A percentile compares a stretch with the other conserved stretches of the same genome.
These are phyloP conservation scores for Arthrinium phaeospermum DNA, from an alignment of 2,329 filamentous ascomycete genomes.

Conservation along the genomic window DNA sequence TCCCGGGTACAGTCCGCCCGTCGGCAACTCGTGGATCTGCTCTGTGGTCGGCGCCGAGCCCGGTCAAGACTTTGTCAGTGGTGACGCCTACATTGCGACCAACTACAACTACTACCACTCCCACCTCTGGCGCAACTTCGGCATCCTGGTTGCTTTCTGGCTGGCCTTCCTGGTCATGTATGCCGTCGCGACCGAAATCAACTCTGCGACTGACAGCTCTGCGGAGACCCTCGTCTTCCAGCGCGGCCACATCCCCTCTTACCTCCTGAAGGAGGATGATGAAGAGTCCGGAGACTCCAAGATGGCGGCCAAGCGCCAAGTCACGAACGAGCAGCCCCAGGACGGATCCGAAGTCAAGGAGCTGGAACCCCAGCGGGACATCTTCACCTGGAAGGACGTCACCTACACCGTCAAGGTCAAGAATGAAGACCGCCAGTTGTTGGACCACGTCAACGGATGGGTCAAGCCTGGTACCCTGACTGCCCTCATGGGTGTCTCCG, in stretches of 20 bases:
- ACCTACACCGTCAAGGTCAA: slow-evolving; percentile 78
- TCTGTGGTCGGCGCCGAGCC: slow-evolving; percentile 58
- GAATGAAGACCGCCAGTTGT: slow-evolving; percentile 68
- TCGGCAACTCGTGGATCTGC: slow-evolving; percentile 58
- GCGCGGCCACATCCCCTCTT: slow-evolving; percentile 55
- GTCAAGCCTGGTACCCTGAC: slow-evolving; percentile 89
- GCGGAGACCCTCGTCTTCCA: slow-evolving; percentile 75
- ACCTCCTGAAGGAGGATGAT: slow-evolving; percentile 40
- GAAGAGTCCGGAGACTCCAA: slow-evolving; percentile 38
- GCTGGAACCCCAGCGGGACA: slow-evolving; percentile 36
- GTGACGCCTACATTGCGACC: slow-evolving; percentile 63
- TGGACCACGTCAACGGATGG: slow-evolving; percentile 85
- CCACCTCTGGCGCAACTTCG: slow-evolving; percentile 68
- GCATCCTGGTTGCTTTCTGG: slow-evolving; percentile 55
- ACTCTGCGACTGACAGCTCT: slow-evolving; percentile 65
- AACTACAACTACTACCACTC: slow-evolving; percentile 62
- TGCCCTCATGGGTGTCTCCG: slow-evolving; percentile 75
- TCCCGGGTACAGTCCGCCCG: slow-evolving; percentile 36
- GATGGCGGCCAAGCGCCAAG: background rate
- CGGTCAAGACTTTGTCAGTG: slow-evolving; percentile 60
- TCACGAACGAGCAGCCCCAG: background rate
- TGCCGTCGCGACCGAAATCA: slow-evolving; percentile 67
- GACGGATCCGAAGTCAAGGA: slow-evolving; percentile 11
- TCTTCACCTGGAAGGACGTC: slow-evolving; percentile 82
- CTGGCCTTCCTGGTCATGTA: slow-evolving; percentile 69